Evolutionary conservation across 805 yeast genomes (phyloP).

Genomic region (Clavispora phyllophila): DNA sequence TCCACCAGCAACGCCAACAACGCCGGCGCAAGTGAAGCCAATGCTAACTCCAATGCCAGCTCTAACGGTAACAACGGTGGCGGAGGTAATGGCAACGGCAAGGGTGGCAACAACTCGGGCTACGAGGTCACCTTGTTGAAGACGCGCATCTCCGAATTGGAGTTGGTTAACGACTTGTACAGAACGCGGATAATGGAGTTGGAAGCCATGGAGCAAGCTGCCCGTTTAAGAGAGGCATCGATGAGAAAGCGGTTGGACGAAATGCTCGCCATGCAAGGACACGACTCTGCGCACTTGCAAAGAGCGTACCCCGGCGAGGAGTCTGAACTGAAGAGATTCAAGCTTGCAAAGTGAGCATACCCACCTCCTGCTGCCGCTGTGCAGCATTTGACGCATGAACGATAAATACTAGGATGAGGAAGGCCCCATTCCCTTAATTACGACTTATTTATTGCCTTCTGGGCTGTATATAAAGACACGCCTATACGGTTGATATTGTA

Average conservation of each 20-base stretch:
- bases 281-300: slow-evolving; percentile 7
- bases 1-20: slow-evolving; percentile 4
- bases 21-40: slow-evolving; percentile 7
- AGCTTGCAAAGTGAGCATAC: not conserved
- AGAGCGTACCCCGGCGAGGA: slow-evolving; percentile 9
- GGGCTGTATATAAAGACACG: not conserved
- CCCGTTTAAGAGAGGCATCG: slow-evolving; percentile 45
- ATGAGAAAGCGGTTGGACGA: slow-evolving; percentile 48
- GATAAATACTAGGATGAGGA: not conserved
- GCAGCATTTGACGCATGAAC: not conserved
- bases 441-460: not conserved
- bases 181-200: slow-evolving; percentile 77
- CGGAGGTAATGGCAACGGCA: slow-evolving; percentile 3
- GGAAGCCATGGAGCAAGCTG: slow-evolving; percentile 62
- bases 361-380: not conserved
- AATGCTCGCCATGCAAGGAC: slow-evolving; percentile 25
- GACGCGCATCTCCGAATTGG: slow-evolving; percentile 82
- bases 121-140: slow-evolving; percentile 44
- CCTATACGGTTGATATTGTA: too few relatives aligned
- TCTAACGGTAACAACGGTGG: slow-evolving; percentile 8
- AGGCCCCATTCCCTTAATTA: not conserved
- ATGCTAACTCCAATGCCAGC: slow-evolving; percentile 8
- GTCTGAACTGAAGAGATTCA: slow-evolving; percentile 8
- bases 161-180: slow-evolving; percentile 84
- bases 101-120: not conserved